phyloP scores from a whole-genome alignment of 129 eudicot species.

The Chrysanthemum seticuspe region DNA sequence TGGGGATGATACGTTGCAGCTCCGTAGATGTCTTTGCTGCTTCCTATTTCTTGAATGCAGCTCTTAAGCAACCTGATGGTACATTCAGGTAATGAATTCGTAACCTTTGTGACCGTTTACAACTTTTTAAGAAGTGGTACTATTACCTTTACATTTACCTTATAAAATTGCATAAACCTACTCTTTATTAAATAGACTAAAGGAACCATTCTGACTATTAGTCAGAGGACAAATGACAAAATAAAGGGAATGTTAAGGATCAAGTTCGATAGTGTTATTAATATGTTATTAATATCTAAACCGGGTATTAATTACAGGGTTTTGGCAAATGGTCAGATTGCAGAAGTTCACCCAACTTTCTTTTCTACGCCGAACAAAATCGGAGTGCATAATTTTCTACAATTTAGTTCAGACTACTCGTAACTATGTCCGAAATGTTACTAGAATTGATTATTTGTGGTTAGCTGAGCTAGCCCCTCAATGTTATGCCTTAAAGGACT shows the following conservation, averaged over 20 bases:
- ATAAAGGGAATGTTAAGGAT: too few relatives aligned
- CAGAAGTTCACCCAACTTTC: conserved; percentile 87
- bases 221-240: too few relatives aligned
- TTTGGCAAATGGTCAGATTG: conserved; percentile 74
- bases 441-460: conserved; percentile 87
- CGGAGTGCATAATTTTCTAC: conserved; percentile 78
- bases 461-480: conserved; percentile 94
- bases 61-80: too few relatives aligned
- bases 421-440: conserved; percentile 70
- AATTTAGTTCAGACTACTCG: conserved; percentile 76
- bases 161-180: too few relatives aligned
- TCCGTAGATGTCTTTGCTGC: conserved; percentile 49
- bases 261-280: too few relatives aligned
- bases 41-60: too few relatives aligned
- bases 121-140: not conserved
- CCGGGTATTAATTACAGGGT: conserved; percentile 49
- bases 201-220: too few relatives aligned
- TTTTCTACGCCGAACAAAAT: conserved; percentile 58
- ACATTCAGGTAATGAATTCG: conserved; percentile 6
- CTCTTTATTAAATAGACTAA: too few relatives aligned
- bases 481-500: conserved; percentile 57
- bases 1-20: conserved; percentile 75
- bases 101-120: not conserved
- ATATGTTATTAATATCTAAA: not conserved
- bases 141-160: too few relatives aligned